Evolutionary conservation across 192 early-diverging fungal genomes (phyloP).

Genomic region (Powellomyces hirtus): DNA sequence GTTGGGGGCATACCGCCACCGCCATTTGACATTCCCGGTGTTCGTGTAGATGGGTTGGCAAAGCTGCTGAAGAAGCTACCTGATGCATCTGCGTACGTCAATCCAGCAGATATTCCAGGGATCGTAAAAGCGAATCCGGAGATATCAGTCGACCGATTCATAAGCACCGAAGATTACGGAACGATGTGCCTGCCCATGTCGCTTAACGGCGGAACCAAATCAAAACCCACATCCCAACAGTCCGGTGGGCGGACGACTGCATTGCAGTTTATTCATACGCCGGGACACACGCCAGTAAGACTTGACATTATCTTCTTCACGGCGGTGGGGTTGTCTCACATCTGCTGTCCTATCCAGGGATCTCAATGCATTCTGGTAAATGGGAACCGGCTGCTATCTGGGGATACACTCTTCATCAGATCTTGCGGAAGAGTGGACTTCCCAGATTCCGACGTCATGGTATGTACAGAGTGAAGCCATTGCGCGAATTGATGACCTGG

Average conservation of each 20-base stretch:
- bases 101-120: constrained; percentile 71
- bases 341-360: constrained; percentile 26
- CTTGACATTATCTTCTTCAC: not conserved
- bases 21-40: constrained; percentile 74
- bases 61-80: constrained; percentile 73
- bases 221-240: not conserved
- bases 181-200: constrained; percentile 40
- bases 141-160: constrained; percentile 48
- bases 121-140: constrained; percentile 69
- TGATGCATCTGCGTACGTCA: constrained; percentile 71
- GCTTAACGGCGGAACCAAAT: not conserved
- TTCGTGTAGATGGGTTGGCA: constrained; percentile 75
- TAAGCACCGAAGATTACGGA: constrained; percentile 59
- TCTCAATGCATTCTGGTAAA: constrained; percentile 82
- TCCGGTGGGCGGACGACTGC: constrained; percentile 15
- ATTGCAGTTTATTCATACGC: constrained; percentile 83
- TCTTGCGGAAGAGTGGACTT: constrained; percentile 80
- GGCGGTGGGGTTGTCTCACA: not conserved
- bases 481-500: not conserved
- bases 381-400: constrained; percentile 70
- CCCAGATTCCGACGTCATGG: constrained; percentile 63
- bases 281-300: constrained; percentile 79
- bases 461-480: not conserved
- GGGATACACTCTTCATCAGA: constrained; percentile 83
- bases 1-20: constrained; percentile 84